Percentiles rank a stretch among this genome's conserved stretches.
Conservation (phyloP, 495 filamentous ascomycete genomes). For the Pseudevernia furfuracea region DNA sequence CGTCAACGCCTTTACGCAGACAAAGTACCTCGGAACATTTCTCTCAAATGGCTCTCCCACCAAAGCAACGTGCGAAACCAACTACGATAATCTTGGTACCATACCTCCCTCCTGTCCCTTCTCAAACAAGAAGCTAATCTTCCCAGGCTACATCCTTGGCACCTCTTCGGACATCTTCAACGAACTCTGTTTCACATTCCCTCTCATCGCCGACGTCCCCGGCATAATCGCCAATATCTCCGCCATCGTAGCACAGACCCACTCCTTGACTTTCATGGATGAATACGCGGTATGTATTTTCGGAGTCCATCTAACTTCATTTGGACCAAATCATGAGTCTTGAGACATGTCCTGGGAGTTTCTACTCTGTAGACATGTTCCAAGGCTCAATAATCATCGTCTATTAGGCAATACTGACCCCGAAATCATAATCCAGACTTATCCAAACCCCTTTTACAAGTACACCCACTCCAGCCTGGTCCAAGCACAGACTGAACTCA, state of each 20-base stretch:
- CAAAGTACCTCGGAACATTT: constrained; percentile 38
- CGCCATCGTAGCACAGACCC: constrained; percentile 20
- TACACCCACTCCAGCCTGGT: constrained; percentile 30
- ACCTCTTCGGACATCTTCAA: constrained; percentile 38
- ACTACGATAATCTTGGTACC: constrained; percentile 43
- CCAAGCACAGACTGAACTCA: constrained; percentile 28
- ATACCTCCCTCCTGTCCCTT: background rate
- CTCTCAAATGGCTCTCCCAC: constrained; percentile 31
- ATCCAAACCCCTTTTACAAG: constrained; percentile 41
- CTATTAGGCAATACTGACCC: too few species aligned
- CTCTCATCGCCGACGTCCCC: constrained; percentile 15
- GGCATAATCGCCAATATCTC: constrained; percentile 21
- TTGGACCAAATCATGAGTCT: too few species aligned
- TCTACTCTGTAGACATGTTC: too few species aligned
- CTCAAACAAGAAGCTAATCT: background rate
- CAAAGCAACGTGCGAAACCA: constrained; percentile 32
- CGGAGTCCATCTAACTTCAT: too few species aligned
- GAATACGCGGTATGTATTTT: too few species aligned
- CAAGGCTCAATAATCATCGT: too few species aligned
- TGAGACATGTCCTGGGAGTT: too few species aligned
- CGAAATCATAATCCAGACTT: too few species aligned
- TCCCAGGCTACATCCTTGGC: constrained; percentile 36
- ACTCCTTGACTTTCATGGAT: constrained; percentile 26
- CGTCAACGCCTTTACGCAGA: constrained; percentile 37
- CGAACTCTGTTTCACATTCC: constrained; percentile 26